A percentile compares a stretch with the other conserved stretches of the same genome.
Conservation (phyloP, 495 filamentous ascomycete species). For the Xanthoparmelia taractica region DNA sequence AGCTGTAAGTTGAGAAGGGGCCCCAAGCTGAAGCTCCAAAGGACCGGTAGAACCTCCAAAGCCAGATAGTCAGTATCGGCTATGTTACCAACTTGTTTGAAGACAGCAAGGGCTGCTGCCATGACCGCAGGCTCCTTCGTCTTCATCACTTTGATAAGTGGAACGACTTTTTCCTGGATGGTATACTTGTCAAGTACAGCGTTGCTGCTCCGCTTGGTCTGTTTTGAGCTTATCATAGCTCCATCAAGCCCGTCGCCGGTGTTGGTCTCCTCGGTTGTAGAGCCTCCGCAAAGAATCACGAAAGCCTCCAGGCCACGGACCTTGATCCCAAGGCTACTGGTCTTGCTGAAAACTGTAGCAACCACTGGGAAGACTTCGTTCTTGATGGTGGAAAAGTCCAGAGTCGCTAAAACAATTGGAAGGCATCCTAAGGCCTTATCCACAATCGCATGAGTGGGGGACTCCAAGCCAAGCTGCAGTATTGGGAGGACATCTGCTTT, state of each 20-base stretch:
- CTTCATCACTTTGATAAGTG: conserved; percentile 84
- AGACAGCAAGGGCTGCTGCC: conserved; percentile 83
- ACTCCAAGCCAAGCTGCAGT: conserved; percentile 72
- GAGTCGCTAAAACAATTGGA: conserved; percentile 62
- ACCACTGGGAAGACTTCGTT: conserved; percentile 91
- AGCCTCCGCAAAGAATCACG: conserved; percentile 76
- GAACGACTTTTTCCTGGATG: conserved; percentile 92
- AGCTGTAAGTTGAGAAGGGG: conserved; percentile 79
- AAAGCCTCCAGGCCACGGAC: conserved; percentile 86
- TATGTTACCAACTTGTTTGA: conserved; percentile 69
- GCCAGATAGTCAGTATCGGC: conserved; percentile 92
- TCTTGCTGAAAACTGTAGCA: conserved; percentile 81
- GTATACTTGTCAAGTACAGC: conserved; percentile 93
- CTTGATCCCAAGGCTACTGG: conserved; percentile 88
- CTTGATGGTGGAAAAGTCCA: conserved; percentile 94
- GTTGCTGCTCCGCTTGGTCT: conserved; percentile 48
- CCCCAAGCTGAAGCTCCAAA: conserved; percentile 90
- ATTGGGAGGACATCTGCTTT: conserved; percentile 85
- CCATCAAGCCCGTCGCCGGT: conserved; percentile 66
- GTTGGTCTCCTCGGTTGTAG: conserved; percentile 34
- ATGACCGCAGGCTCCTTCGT: conserved; percentile 96
- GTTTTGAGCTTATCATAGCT: conserved; percentile 41
- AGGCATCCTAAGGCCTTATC: conserved; percentile 74
- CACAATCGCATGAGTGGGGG: conserved; percentile 76
- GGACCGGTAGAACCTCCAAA: conserved; percentile 75